Conservation (phyloP, 345 rosid genomes). For the Arabidopsis suecica region DNA sequence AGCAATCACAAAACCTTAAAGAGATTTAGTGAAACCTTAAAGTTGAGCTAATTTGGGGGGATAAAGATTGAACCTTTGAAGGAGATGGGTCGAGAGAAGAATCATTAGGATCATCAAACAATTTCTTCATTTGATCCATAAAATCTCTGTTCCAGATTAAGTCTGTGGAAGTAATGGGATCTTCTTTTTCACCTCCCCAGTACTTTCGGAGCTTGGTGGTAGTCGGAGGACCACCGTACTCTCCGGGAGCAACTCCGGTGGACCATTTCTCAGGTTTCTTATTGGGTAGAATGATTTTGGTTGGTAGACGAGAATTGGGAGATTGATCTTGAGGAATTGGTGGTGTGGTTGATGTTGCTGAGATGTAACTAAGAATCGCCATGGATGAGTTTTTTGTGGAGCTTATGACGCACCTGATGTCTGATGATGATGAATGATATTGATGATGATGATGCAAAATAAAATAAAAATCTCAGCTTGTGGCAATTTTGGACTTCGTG, state of each 20-base stretch:
- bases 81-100: slow-evolving; percentile 49
- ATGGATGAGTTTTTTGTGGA: slow-evolving; percentile 52
- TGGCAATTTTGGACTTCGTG: background rate
- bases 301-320: slow-evolving; percentile 53
- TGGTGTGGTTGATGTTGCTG: slow-evolving; percentile 59
- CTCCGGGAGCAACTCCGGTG: slow-evolving; percentile 91
- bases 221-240: slow-evolving; percentile 88
- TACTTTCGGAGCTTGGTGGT: slow-evolving; percentile 76
- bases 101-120: slow-evolving; percentile 56
- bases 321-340: slow-evolving; percentile 60
- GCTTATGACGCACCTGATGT: slow-evolving; percentile 10
- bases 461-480: background rate
- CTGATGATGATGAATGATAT: background rate
- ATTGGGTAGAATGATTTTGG: slow-evolving; percentile 78
- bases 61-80: slow-evolving; percentile 51
- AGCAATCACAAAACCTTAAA: background rate
- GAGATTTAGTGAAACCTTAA: background rate
- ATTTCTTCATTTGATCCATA: slow-evolving; percentile 71
- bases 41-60: background rate
- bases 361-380: slow-evolving; percentile 64
- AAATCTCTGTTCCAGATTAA: slow-evolving; percentile 95
- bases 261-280: slow-evolving; percentile 92
- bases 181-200: slow-evolving; percentile 88
- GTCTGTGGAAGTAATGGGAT: slow-evolving; percentile 86
- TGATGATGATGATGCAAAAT: background rate